Base-by-base conservation (phyloP, 2,329 filamentous ascomycete genomes). In the Thyridium curvatum region DNA sequence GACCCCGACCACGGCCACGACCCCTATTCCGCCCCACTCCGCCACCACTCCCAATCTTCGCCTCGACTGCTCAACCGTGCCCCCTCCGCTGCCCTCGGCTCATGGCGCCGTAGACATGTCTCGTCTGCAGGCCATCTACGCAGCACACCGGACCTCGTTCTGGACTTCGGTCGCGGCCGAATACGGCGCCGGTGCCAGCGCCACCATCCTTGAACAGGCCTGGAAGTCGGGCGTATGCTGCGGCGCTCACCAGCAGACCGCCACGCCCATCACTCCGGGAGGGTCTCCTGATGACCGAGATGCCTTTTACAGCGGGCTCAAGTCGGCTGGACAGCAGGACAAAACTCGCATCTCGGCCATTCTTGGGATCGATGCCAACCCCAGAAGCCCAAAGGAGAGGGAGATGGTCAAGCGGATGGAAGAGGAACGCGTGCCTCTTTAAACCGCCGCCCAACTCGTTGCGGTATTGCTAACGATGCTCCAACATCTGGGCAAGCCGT, bases 101-200 rank as follows among this genome's bases (percentile, higher is more conserved):
- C 47, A 59, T 46, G 55, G 66, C 44, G 66, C 71, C 45, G 70
- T 84, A 46, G 79, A 86, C 57, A 71, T 80, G 52, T 66, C 72
- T 18, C 81, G 83, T 35, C 78, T 91, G 17, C 74, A 79, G 35
- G 69, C 74, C 43, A 76, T 89, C 48, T 90, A 90, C 60, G 74
- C 79, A 38, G 66, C 74, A 8, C 84, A 87, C 60, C 78, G 83
- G 32, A 68, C 72, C 37, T 74, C 76, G 8, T 90, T 91, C 64
- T 91, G 86, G 85, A 69, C 74, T 28, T 71, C 75, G 35, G 74
- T 91, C 29, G 84, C 84, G 21, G 66, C 75, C 18, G 83, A 88
- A 51, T 90, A 90, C 52, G 84, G 84, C 38, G 59, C 66, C 12
- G 74, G 78, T 28, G 70, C 71, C 2, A 80, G 76, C 35, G 76